Evolutionary conservation across 305 asterid genomes (phyloP).

Genomic region (Fraxinus baroniana): DNA sequence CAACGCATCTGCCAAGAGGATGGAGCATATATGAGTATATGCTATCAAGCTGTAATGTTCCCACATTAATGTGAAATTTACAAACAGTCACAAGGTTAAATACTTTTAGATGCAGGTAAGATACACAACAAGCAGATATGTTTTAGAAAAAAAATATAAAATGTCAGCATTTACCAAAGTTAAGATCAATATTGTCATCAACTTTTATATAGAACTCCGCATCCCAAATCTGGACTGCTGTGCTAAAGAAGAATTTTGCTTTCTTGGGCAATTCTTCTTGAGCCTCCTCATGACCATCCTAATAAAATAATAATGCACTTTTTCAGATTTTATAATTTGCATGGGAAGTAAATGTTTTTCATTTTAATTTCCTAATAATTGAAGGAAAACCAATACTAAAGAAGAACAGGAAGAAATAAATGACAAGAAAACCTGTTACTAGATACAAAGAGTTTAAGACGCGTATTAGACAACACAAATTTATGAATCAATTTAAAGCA

Average conservation of each 20-base stretch:
- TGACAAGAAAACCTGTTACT: neutral
- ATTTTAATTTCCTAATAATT: neutral
- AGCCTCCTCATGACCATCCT: conserved; percentile 96
- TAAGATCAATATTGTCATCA: conserved; percentile 72
- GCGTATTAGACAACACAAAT: neutral
- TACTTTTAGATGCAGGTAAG: neutral
- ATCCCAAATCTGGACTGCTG: conserved; percentile 93
- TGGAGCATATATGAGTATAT: neutral
- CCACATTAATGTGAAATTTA: neutral
- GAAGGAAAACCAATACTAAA: neutral
- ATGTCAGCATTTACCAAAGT: conserved; percentile 57
- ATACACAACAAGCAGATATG: conserved; percentile 6
- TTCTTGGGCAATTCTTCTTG: conserved; percentile 79
- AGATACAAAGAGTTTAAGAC: neutral
- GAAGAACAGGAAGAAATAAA: neutral
- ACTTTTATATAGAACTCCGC: conserved; percentile 89
- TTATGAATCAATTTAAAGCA: neutral
- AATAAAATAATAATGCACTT: conserved; percentile 11
- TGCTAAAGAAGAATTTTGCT: conserved; percentile 76
- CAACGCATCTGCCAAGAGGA: conserved; percentile 58
- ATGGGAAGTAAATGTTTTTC: conserved; percentile 4
- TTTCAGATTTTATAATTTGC: neutral
- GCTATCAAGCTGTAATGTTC: neutral
- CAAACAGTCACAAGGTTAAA: neutral
- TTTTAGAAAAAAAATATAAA: neutral